Percentiles rank a stretch among this genome's conserved stretches.
Conservation (phyloP, 164 flowering plant species). For the Protea cynaroides region DNA sequence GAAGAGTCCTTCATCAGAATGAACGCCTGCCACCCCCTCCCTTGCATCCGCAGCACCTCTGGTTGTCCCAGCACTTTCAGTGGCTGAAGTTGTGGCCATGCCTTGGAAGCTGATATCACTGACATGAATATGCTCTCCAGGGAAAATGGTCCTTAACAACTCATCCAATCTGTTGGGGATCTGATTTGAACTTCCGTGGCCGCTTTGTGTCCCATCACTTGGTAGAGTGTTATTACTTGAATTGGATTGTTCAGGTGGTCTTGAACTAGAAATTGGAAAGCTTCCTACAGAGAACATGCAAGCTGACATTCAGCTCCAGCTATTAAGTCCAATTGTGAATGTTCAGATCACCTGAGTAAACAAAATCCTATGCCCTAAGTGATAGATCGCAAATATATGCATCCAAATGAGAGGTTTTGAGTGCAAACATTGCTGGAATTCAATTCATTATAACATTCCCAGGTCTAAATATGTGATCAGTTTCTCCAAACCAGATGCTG, state of each 20-base stretch:
- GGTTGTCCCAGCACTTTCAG: slow-evolving; percentile 15
- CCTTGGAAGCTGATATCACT: slow-evolving; percentile 14
- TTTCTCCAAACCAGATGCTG: too few relatives aligned
- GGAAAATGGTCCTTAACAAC: slow-evolving; percentile 27
- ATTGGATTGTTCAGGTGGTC: slow-evolving; percentile 16
- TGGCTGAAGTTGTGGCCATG: slow-evolving; percentile 9
- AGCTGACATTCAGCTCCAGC: background rate
- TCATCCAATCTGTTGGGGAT: slow-evolving; percentile 31
- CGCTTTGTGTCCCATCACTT: slow-evolving; percentile 17
- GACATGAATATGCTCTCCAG: slow-evolving; percentile 24
- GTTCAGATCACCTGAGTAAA: background rate
- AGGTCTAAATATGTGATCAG: too few relatives aligned
- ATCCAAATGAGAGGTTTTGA: too few relatives aligned
- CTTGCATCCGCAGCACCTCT: slow-evolving; percentile 16
- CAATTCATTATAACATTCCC: too few relatives aligned
- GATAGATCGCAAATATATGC: background rate
- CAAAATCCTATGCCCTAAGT: background rate
- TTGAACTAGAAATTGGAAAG: slow-evolving; percentile 12
- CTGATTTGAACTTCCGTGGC: slow-evolving; percentile 16
- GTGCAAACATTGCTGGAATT: too few relatives aligned
- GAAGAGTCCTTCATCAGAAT: slow-evolving; percentile 38
- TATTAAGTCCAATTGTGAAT: too few relatives aligned
- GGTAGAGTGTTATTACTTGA: slow-evolving; percentile 19
- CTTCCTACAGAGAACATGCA: slow-evolving; percentile 16
- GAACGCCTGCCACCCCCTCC: slow-evolving; percentile 22